phyloP scores from a whole-genome alignment of 768 basidiomycete genomes.

The Tricholoma furcatifolium region DNA sequence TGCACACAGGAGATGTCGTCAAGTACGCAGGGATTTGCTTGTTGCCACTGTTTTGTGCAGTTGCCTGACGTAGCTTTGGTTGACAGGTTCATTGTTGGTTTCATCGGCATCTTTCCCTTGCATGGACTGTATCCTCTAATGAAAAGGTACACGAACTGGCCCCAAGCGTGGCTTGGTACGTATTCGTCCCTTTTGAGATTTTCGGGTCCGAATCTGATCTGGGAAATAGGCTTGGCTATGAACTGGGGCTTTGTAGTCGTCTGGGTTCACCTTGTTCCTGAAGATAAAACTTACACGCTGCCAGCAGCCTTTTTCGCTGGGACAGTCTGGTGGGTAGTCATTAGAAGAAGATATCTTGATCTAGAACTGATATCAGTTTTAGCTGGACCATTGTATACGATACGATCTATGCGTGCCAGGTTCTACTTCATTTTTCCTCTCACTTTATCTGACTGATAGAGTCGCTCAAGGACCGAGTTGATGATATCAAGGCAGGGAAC shows the following conservation, averaged over 20 bases:
- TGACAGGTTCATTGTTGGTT: conserved; percentile 19
- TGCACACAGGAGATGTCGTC: background rate
- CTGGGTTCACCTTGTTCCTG: conserved; percentile 17
- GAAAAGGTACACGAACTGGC: conserved; percentile 42
- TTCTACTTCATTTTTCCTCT: background rate
- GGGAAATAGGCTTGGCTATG: conserved; percentile 20
- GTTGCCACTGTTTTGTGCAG: background rate
- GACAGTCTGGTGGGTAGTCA: background rate
- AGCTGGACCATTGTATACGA: conserved; percentile 14
- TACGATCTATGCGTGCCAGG: conserved; percentile 14
- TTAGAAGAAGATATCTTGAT: background rate
- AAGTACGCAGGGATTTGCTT: background rate
- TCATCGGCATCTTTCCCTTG: conserved; percentile 22
- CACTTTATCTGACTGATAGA: conserved; percentile 44
- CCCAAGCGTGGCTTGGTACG: conserved; percentile 37
- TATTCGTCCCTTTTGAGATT: no score
- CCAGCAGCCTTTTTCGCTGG: conserved; percentile 7
- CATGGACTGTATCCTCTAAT: conserved; percentile 37
- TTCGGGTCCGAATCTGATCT: background rate
- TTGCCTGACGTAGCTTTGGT: background rate
- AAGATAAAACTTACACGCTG: background rate
- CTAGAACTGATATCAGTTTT: background rate
- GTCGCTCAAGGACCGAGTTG: conserved; percentile 54
- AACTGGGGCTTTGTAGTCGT: conserved; percentile 23
- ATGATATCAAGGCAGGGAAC: conserved; percentile 52